These are phyloP conservation scores for Diplogelasinospora grovesii DNA, from an alignment of 495 filamentous ascomycete species.

Conservation along the genomic window DNA sequence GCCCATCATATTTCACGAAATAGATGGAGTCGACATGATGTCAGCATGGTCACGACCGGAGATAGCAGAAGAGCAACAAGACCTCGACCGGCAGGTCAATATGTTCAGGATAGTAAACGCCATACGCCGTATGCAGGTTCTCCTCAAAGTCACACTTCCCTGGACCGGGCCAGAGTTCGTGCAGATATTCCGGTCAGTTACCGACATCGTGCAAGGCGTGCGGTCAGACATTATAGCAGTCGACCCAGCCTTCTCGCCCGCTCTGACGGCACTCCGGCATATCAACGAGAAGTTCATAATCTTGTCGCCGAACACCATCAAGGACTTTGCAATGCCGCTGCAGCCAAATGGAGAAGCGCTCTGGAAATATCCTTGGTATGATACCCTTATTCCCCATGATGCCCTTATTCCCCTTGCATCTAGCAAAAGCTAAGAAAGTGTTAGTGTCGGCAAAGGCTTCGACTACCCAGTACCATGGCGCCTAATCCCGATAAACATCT, in stretches of 20 bases:
- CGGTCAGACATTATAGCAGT: conserved; percentile 40
- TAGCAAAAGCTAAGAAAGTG: neutral
- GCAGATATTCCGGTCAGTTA: conserved; percentile 36
- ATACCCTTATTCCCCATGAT: conserved; percentile 22
- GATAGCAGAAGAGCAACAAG: conserved; percentile 6
- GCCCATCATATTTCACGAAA: conserved; percentile 26
- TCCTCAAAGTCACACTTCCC: conserved; percentile 17
- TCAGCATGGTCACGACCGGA: conserved; percentile 30
- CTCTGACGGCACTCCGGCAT: conserved; percentile 39
- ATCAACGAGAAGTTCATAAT: conserved; percentile 28
- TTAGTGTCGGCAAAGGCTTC: conserved; percentile 13
- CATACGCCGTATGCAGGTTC: conserved; percentile 21
- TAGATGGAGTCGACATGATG: conserved; percentile 36
- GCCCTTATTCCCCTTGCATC: neutral
- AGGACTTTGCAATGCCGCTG: conserved; percentile 25
- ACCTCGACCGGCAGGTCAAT: neutral
- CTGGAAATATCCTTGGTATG: conserved; percentile 35
- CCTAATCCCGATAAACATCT: conserved; percentile 14
- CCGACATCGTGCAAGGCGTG: conserved; percentile 36
- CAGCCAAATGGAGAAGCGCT: conserved; percentile 31
- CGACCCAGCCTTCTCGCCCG: conserved; percentile 46
- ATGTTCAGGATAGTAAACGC: conserved; percentile 1
- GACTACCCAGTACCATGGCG: conserved; percentile 10
- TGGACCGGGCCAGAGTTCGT: conserved; percentile 47
- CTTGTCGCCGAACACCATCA: conserved; percentile 38